These are phyloP conservation scores for Salix viminalis DNA, from an alignment of 345 rosid genomes.

Conservation along the genomic window DNA sequence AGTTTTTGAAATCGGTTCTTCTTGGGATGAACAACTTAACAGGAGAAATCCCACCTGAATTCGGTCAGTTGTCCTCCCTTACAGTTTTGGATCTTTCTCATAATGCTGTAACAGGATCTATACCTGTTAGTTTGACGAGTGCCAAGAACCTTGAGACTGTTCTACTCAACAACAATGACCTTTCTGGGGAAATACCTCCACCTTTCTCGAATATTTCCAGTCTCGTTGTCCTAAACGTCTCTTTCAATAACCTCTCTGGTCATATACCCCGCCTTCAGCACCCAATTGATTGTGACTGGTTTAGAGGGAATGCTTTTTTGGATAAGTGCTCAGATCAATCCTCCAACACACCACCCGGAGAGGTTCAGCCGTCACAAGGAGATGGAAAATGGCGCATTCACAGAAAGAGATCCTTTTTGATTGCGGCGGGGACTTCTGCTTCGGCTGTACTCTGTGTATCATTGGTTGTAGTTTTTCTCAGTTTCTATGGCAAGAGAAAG, in stretches of 20 bases:
- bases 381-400: constrained; percentile 16
- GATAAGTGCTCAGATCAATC: constrained; percentile 28
- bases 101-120: constrained; percentile 46
- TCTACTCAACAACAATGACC: constrained; percentile 44
- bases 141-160: constrained; percentile 39
- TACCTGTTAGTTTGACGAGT: constrained; percentile 42
- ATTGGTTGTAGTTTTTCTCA: constrained; percentile 18
- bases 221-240: constrained; percentile 41
- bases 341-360: constrained; percentile 7
- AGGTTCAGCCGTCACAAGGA: constrained; percentile 15
- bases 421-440: constrained; percentile 37
- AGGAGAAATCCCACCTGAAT: constrained; percentile 47
- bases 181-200: constrained; percentile 51
- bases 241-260: constrained; percentile 60
- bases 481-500: constrained; percentile 30
- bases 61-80: constrained; percentile 42
- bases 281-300: constrained; percentile 33
- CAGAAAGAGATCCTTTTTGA: constrained; percentile 24
- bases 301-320: constrained; percentile 35
- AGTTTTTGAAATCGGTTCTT: constrained; percentile 32
- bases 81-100: constrained; percentile 52
- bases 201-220: constrained; percentile 40
- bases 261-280: constrained; percentile 37
- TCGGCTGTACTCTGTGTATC: constrained; percentile 27
- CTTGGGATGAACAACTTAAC: constrained; percentile 47